Evolutionary conservation across 768 basidiomycete species (phyloP).

Genomic region (Favolaschia claudopus): DNA sequence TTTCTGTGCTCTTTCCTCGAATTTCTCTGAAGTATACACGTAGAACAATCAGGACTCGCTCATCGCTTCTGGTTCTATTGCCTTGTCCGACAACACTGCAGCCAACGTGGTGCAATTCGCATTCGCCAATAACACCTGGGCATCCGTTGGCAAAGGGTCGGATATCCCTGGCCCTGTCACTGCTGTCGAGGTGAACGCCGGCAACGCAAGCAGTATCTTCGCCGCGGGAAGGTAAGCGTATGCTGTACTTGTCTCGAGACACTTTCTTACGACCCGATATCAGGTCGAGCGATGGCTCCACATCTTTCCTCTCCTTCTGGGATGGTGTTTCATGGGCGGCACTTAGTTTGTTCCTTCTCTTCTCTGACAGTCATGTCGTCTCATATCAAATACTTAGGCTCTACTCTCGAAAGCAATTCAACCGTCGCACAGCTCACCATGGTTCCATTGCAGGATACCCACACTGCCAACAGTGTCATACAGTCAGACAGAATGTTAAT

Average conservation of each 20-base stretch:
- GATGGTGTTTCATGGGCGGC: constrained; percentile 80
- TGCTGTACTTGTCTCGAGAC: background rate
- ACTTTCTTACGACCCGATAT: constrained; percentile 8
- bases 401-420: constrained; percentile 60
- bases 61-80: constrained; percentile 82
- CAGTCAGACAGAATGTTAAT: constrained; percentile 89
- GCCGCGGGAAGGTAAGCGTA: constrained; percentile 83
- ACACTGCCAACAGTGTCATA: constrained; percentile 72
- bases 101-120: constrained; percentile 80
- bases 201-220: constrained; percentile 85
- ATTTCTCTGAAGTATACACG: constrained; percentile 16
- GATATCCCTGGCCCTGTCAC: constrained; percentile 90
- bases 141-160: constrained; percentile 61
- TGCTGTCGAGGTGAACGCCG: constrained; percentile 84
- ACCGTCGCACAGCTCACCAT: constrained; percentile 85
- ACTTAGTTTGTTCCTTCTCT: constrained; percentile 54
- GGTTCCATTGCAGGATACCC: constrained; percentile 87
- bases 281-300: constrained; percentile 64
- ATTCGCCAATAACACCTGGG: constrained; percentile 81
- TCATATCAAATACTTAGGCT: constrained; percentile 48
- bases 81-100: constrained; percentile 65
- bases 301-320: constrained; percentile 85
- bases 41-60: constrained; percentile 74
- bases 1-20: constrained; percentile 5
- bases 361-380: background rate